Percentiles rank a stretch among this genome's conserved stretches.
These are phyloP conservation scores for Trypanosomatidae sp. DNA, from an alignment of 208 protist genomes.

Conservation along the genomic window DNA sequence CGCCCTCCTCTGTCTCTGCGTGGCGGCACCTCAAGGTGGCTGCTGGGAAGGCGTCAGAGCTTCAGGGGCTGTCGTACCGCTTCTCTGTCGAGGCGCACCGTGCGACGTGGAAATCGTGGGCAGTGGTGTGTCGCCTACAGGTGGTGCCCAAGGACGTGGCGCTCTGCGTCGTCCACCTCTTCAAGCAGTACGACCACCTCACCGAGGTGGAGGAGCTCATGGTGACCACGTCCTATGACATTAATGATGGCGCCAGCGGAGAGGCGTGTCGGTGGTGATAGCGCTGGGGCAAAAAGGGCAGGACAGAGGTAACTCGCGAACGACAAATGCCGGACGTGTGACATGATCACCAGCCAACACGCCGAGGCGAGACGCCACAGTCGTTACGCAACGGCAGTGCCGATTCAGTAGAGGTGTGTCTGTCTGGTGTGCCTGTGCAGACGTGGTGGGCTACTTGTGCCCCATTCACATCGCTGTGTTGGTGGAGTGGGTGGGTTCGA, in stretches of 20 bases:
- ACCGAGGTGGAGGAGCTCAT: conserved; percentile 78
- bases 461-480: conserved; percentile 4
- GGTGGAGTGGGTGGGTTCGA: background rate
- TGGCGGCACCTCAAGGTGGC: conserved; percentile 3
- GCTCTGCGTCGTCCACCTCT: conserved; percentile 29
- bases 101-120: conserved; percentile 53
- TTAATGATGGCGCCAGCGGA: background rate
- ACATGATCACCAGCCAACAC: background rate
- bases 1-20: background rate
- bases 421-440: conserved; percentile 1
- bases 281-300: background rate
- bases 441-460: conserved; percentile 7
- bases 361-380: background rate
- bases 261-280: background rate
- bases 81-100: conserved; percentile 48
- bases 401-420: conserved; percentile 3
- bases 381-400: background rate
- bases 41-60: background rate
- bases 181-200: conserved; percentile 26
- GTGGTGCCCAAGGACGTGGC: conserved; percentile 35
- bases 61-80: conserved; percentile 3
- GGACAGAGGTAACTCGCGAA: background rate
- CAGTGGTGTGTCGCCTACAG: conserved; percentile 30
- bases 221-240: conserved; percentile 30
- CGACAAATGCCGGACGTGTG: background rate